These are phyloP conservation scores for Lepidopterella palustris DNA, from an alignment of 495 filamentous ascomycete species.

Conservation along the genomic window DNA sequence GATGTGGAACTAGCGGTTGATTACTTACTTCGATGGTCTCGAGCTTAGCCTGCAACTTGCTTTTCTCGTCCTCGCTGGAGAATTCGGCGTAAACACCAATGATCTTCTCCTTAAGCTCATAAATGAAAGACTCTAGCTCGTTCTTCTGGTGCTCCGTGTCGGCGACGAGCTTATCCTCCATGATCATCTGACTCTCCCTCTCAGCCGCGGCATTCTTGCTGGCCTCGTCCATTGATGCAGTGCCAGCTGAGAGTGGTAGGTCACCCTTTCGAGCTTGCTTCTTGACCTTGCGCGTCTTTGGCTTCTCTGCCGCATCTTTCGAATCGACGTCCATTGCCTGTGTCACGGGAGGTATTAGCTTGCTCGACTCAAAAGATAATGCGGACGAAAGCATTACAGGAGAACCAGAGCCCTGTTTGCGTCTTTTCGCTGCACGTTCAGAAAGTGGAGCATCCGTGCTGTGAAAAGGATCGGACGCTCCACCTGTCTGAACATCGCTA, in stretches of 20 bases:
- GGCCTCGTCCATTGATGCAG: slow-evolving; percentile 64
- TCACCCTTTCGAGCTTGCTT: slow-evolving; percentile 99
- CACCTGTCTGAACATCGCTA: slow-evolving; percentile 4
- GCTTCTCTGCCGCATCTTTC: slow-evolving; percentile 59
- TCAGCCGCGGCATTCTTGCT: slow-evolving; percentile 63
- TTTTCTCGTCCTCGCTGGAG: slow-evolving; percentile 87
- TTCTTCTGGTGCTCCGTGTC: slow-evolving; percentile 99
- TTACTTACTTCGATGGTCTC: slow-evolving; percentile 71
- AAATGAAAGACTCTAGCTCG: slow-evolving; percentile 95
- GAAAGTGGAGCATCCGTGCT: not conserved
- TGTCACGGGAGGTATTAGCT: slow-evolving; percentile 15
- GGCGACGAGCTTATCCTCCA: slow-evolving; percentile 96
- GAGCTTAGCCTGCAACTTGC: slow-evolving; percentile 72
- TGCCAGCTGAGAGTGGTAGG: slow-evolving; percentile 77
- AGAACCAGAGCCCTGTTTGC: slow-evolving; percentile 11
- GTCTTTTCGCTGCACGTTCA: slow-evolving; percentile 24
- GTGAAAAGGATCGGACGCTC: not conserved
- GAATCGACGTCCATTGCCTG: slow-evolving; percentile 90
- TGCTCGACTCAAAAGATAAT: not conserved
- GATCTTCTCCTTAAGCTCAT: slow-evolving; percentile 89
- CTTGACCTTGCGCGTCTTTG: slow-evolving; percentile 97
- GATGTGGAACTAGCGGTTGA: slow-evolving; percentile 2
- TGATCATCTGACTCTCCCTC: slow-evolving; percentile 83
- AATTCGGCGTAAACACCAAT: slow-evolving; percentile 85
- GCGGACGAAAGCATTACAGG: slow-evolving; percentile 9